Base-by-base conservation (phyloP, 768 basidiomycete genomes). In the Panaeolus papilionaceus region DNA sequence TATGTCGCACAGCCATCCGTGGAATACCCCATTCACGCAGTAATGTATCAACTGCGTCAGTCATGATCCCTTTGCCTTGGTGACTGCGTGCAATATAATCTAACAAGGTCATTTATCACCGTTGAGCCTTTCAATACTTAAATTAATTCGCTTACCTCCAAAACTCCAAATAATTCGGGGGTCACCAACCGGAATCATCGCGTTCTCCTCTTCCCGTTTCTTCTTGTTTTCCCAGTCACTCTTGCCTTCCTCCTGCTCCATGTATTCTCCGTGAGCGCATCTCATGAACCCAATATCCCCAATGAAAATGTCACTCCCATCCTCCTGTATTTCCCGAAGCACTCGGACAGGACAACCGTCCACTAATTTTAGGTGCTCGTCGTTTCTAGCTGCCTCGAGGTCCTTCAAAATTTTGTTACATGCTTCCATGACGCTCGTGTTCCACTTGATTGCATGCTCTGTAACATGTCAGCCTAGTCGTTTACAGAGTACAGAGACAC, bases 1-100 rank as follows among this genome's bases (percentile, higher is more conserved):
- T 80, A 61, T 74, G 74, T 9, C 82, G 81, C 7, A 84, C 81
- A 0, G 83, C 82, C 91, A 93, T 91, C 62, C 88, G 79, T 1
- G 89, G 90, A 47, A 91, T 79, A 23, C 80, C 86, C 91, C 92
- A 92, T 11, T 82, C 72, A 18, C 83, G 72, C 51, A 93, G 64
- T 38, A 94, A 61, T 5, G 83, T 84, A 8, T 76, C 76, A 38
- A 93, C 72, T 0, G 85, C 90, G n/a, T 85, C 86, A 23, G 85
- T 84, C 92, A 93, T 93, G 69, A 93, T 92, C 0, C 92, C 91
- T 70, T 79, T 82, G 38, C 90, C 83, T 66, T 92, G 91, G 72
- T 90, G 85, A 39, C 83, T 84, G 16, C 87, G 81, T 5, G 82
- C 84, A 47, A 92, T 76, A 69, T 84, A 91, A 72, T 90, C 91